Conservation (phyloP, 768 basidiomycete genomes). For the Amylocystis lapponica region DNA sequence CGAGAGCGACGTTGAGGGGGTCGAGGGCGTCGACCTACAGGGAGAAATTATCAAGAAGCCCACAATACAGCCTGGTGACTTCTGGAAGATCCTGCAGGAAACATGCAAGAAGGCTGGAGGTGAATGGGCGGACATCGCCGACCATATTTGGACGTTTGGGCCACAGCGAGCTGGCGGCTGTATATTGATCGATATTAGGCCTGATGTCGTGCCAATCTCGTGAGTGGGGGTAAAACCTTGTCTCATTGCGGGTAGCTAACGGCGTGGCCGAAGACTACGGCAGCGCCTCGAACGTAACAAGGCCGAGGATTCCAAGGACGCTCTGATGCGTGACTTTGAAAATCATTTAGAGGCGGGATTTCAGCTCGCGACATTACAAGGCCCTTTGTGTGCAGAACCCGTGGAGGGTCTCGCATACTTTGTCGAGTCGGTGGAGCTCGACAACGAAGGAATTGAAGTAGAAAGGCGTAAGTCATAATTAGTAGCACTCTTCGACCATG, state of each 20-base stretch:
- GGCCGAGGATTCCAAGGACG: constrained; percentile 23
- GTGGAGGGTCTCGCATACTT: constrained; percentile 91
- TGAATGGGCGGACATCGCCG: constrained; percentile 73
- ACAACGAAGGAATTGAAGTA: constrained; percentile 50
- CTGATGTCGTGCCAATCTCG: constrained; percentile 44
- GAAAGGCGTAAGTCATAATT: constrained; percentile 53
- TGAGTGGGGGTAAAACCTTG: constrained; percentile 29
- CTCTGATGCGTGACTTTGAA: constrained; percentile 55
- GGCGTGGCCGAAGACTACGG: constrained; percentile 37
- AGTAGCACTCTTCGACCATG: background rate
- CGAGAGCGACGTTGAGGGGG: constrained; percentile 22
- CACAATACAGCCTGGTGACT: constrained; percentile 65
- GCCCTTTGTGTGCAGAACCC: constrained; percentile 92
- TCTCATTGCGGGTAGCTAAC: background rate
- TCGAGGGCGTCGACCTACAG: constrained; percentile 36
- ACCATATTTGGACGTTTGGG: constrained; percentile 87
- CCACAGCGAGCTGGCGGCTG: constrained; percentile 85
- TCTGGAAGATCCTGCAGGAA: constrained; percentile 67
- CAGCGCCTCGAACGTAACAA: constrained; percentile 39
- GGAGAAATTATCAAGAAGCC: constrained; percentile 59
- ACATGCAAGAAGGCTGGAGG: constrained; percentile 60
- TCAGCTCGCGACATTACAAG: constrained; percentile 90
- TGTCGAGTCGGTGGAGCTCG: constrained; percentile 68
- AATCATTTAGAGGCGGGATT: constrained; percentile 88
- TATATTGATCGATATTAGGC: constrained; percentile 71